Conservation (phyloP, 306 rosid genomes). For the Cicer cuneatum region DNA sequence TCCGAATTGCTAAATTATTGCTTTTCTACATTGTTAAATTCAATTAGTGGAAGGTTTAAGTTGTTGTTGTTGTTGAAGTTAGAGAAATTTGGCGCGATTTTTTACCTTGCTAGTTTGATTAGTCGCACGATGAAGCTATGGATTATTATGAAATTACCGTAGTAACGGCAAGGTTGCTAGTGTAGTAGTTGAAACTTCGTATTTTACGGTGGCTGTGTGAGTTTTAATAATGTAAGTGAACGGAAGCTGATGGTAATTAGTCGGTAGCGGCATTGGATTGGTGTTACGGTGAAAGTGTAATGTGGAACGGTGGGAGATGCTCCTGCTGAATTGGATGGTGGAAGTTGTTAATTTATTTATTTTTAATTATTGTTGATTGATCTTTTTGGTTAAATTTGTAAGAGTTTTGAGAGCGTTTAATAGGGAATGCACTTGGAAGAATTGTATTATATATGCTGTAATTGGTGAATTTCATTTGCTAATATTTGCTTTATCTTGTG, state of each 20-base stretch:
- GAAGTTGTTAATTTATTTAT: background rate
- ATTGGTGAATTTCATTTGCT: slow-evolving; percentile 4
- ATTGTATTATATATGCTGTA: background rate
- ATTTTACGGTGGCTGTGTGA: slow-evolving; percentile 12
- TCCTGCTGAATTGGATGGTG: slow-evolving; percentile 18
- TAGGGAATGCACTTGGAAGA: slow-evolving; percentile 18
- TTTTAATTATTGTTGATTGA: slow-evolving; percentile 2
- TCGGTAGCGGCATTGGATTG: background rate
- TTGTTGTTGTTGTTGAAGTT: slow-evolving; percentile 4
- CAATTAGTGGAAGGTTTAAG: slow-evolving; percentile 33
- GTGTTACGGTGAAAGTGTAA: background rate
- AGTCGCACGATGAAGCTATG: background rate
- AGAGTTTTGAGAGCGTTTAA: slow-evolving; percentile 9
- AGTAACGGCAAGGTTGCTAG: background rate
- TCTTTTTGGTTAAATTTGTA: background rate
- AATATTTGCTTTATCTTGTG: slow-evolving; percentile 4
- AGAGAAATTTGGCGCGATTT: background rate
- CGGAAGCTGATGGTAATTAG: slow-evolving; percentile 14
- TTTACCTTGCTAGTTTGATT: background rate
- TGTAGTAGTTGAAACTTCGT: slow-evolving; percentile 8
- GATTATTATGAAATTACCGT: background rate
- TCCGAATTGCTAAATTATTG: background rate
- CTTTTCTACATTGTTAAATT: background rate
- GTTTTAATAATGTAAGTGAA: background rate
- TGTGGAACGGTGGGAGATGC: slow-evolving; percentile 33